phyloP scores from a whole-genome alignment of 2,329 filamentous ascomycete species.

The Chaetomiaceae sp. region DNA sequence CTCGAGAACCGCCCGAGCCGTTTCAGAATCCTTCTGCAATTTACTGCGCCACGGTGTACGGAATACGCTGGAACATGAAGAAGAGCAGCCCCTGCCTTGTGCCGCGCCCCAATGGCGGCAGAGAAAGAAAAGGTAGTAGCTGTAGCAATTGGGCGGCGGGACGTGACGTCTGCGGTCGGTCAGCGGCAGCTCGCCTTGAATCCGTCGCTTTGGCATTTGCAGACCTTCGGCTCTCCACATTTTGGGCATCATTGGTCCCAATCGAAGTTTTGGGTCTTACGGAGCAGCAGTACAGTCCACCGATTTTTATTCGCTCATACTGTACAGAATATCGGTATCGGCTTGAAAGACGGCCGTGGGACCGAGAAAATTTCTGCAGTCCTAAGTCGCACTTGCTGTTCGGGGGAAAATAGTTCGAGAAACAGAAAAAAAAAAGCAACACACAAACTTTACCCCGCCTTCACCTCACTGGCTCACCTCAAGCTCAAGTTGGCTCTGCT shows the following conservation, averaged over 20 bases:
- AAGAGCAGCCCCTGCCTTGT: too few relatives aligned
- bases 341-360: not conserved
- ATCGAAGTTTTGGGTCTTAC: slow-evolving; percentile 10
- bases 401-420: not conserved
- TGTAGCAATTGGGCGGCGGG: too few relatives aligned
- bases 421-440: not conserved
- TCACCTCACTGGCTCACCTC: slow-evolving; percentile 16
- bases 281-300: too few relatives aligned
- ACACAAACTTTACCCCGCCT: slow-evolving; percentile 14
- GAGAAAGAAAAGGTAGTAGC: too few relatives aligned
- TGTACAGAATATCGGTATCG: too few relatives aligned
- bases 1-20: too few relatives aligned
- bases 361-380: slow-evolving; percentile 14
- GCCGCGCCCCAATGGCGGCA: too few relatives aligned
- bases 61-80: too few relatives aligned
- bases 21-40: too few relatives aligned
- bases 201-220: not conserved
- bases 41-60: too few relatives aligned
- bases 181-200: not conserved
- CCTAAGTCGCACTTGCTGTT: slow-evolving; percentile 7
- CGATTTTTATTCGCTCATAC: slow-evolving; percentile 28
- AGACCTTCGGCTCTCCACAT: slow-evolving; percentile 20
- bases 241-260: slow-evolving; percentile 17
- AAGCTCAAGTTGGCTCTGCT: slow-evolving; percentile 19
- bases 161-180: not conserved